Percentiles rank a stretch among this genome's conserved stretches.
Conservation (phyloP, 352 stramenopile species). For the Hyaloperonospora arabidopsidis region DNA sequence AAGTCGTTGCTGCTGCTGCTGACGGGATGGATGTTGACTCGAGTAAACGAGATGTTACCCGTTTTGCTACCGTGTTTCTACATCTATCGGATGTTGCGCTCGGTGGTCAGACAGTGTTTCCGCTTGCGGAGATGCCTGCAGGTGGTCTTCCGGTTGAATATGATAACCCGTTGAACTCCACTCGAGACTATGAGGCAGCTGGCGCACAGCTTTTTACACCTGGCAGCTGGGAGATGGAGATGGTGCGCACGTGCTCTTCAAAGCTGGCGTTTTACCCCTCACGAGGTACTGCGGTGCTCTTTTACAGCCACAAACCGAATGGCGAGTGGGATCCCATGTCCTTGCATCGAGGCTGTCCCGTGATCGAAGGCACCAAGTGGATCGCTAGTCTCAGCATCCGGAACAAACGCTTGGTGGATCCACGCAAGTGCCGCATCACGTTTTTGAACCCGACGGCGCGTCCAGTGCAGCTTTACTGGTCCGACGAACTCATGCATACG, state of each 20-base stretch:
- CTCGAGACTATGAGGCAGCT: slow-evolving; percentile 33
- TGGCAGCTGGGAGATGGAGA: slow-evolving; percentile 63
- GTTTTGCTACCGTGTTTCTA: slow-evolving; percentile 77
- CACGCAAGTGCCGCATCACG: slow-evolving; percentile 41
- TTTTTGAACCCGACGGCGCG: slow-evolving; percentile 62
- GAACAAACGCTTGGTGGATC: slow-evolving; percentile 75
- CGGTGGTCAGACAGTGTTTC: slow-evolving; percentile 83
- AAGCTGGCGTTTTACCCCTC: slow-evolving; percentile 70
- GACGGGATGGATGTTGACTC: slow-evolving; percentile 72
- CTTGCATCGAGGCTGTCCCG: slow-evolving; percentile 91
- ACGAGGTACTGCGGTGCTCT: slow-evolving; percentile 92
- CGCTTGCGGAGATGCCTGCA: slow-evolving; percentile 59
- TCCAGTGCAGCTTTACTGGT: slow-evolving; percentile 59
- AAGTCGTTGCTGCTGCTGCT: slow-evolving; percentile 43
- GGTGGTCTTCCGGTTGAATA: slow-evolving; percentile 50
- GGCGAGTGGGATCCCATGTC: slow-evolving; percentile 82
- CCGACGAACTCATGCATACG: slow-evolving; percentile 56
- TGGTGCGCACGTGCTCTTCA: slow-evolving; percentile 69
- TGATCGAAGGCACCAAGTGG: slow-evolving; percentile 92
- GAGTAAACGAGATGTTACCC: slow-evolving; percentile 62
- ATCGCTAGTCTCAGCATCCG: slow-evolving; percentile 96
- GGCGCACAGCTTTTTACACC: slow-evolving; percentile 54
- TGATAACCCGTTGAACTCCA: slow-evolving; percentile 38
- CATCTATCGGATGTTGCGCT: slow-evolving; percentile 75
- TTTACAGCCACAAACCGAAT: slow-evolving; percentile 96